Evolutionary conservation across 129 eudicot species (phyloP).

Genomic region (Flaveria linearis): DNA sequence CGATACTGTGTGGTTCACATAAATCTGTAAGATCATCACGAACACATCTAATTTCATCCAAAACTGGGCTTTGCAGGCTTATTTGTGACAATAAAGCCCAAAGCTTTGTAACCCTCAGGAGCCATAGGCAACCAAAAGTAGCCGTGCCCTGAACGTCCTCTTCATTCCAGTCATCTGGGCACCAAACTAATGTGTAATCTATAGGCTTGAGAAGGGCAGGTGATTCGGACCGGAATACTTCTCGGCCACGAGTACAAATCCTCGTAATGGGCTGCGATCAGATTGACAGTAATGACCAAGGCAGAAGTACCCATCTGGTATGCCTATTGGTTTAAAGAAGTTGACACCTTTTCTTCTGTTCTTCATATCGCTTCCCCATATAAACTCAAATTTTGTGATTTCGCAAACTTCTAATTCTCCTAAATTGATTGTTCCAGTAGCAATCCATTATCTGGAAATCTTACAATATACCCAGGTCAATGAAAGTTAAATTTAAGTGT

Average conservation of each 20-base stretch:
- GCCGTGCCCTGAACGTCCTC: slow-evolving; percentile 53
- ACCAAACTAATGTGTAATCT: slow-evolving; percentile 79
- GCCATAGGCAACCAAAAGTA: slow-evolving; percentile 89
- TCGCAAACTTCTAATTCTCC: slow-evolving; percentile 87
- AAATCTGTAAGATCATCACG: slow-evolving; percentile 75
- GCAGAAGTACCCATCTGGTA: slow-evolving; percentile 69
- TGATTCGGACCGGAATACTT: slow-evolving; percentile 22
- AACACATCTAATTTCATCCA: slow-evolving; percentile 73
- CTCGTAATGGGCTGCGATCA: slow-evolving; percentile 56
- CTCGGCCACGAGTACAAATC: slow-evolving; percentile 80
- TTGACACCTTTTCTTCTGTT: slow-evolving; percentile 54
- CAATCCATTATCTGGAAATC: slow-evolving; percentile 71
- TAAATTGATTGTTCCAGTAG: slow-evolving; percentile 54
- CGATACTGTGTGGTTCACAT: slow-evolving; percentile 49
- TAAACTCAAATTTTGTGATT: slow-evolving; percentile 67
- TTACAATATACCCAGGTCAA: slow-evolving; percentile 19
- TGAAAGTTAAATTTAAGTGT: background rate
- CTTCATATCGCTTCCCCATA: slow-evolving; percentile 58
- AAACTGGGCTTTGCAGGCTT: slow-evolving; percentile 61
- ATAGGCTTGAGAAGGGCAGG: slow-evolving; percentile 74
- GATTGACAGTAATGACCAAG: slow-evolving; percentile 83
- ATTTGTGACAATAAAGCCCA: slow-evolving; percentile 83
- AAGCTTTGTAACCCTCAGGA: slow-evolving; percentile 81
- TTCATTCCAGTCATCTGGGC: slow-evolving; percentile 64
- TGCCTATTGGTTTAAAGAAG: slow-evolving; percentile 70